Conservation (phyloP, 1,284 basidiomycete species). For the Fistulina hepatica region DNA sequence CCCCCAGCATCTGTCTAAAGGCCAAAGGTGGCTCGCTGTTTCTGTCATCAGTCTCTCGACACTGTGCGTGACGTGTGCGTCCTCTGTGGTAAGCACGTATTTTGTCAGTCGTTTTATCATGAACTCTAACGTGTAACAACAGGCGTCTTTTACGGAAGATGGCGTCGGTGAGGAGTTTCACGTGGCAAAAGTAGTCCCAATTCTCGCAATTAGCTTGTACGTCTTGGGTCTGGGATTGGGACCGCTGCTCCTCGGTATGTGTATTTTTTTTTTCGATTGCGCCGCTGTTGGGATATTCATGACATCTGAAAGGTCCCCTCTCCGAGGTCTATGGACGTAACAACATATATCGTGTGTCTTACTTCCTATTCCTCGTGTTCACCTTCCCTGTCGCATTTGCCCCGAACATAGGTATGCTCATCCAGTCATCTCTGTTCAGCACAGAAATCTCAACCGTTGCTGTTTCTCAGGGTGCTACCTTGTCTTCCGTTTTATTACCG, state of each 20-base stretch:
- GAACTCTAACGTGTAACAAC: background rate
- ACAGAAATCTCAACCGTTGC: too few species aligned
- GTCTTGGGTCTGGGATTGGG: slow-evolving; percentile 39
- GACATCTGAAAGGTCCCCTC: too few species aligned
- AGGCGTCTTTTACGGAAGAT: slow-evolving; percentile 59
- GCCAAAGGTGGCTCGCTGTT: slow-evolving; percentile 45
- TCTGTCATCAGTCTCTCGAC: slow-evolving; percentile 41
- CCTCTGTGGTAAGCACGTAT: slow-evolving; percentile 58
- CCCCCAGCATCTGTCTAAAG: background rate
- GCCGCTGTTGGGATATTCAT: too few species aligned
- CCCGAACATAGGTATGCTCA: slow-evolving; percentile 42
- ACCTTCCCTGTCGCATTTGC: slow-evolving; percentile 62
- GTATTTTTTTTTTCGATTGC: too few species aligned
- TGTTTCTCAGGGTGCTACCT: slow-evolving; percentile 49
- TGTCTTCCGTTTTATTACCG: slow-evolving; percentile 62
- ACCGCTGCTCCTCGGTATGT: slow-evolving; percentile 46
- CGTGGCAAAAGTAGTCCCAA: slow-evolving; percentile 52
- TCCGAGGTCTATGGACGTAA: slow-evolving; percentile 49
- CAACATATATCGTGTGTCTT: slow-evolving; percentile 41
- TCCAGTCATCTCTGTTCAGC: too few species aligned
- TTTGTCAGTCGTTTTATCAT: too few species aligned
- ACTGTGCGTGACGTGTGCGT: slow-evolving; percentile 60
- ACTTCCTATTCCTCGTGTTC: slow-evolving; percentile 37
- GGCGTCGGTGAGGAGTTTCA: slow-evolving; percentile 50
- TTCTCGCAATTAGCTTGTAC: slow-evolving; percentile 63